These are phyloP conservation scores for Fusarium siculi DNA, from an alignment of 2,329 filamentous ascomycete genomes.

Conservation along the genomic window DNA sequence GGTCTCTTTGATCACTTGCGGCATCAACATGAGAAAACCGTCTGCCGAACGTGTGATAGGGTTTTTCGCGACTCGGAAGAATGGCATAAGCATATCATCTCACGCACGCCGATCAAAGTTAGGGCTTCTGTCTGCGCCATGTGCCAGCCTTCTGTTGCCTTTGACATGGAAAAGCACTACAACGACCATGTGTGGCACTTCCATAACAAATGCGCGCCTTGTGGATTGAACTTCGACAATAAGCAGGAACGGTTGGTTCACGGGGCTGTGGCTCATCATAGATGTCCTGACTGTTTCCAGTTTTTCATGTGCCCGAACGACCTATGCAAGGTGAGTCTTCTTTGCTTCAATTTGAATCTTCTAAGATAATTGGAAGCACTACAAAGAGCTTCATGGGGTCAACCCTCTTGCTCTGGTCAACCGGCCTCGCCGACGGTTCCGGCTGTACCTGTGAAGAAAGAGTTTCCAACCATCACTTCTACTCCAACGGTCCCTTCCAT, in stretches of 20 bases:
- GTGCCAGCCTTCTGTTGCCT: not conserved
- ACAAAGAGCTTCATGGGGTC: not conserved
- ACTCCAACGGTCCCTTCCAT: fast-evolving
- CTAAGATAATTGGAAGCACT: not conserved
- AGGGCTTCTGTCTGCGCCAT: fast-evolving
- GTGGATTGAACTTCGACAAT: not conserved
- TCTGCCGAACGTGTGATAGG: not conserved
- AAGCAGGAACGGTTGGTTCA: not conserved
- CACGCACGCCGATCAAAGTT: not conserved
- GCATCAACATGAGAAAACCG: not conserved
- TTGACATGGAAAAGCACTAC: not conserved
- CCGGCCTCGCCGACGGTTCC: fast-evolving
- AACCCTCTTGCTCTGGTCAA: not conserved
- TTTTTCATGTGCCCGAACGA: not conserved
- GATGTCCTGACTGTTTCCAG: not conserved
- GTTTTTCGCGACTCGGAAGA: not conserved
- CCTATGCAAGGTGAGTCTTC: not conserved
- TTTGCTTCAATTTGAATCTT: fast-evolving
- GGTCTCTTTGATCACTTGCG: not conserved
- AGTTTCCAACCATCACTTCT: not conserved
- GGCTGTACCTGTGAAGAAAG: not conserved
- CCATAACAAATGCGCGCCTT: not conserved
- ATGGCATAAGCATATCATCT: not conserved
- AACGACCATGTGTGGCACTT: not conserved
- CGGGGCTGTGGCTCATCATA: not conserved